Evolutionary conservation across 106 monocot genomes (phyloP), one percentile per base, ranked within the genome.

Genomic region (Allium sativum): DNA sequence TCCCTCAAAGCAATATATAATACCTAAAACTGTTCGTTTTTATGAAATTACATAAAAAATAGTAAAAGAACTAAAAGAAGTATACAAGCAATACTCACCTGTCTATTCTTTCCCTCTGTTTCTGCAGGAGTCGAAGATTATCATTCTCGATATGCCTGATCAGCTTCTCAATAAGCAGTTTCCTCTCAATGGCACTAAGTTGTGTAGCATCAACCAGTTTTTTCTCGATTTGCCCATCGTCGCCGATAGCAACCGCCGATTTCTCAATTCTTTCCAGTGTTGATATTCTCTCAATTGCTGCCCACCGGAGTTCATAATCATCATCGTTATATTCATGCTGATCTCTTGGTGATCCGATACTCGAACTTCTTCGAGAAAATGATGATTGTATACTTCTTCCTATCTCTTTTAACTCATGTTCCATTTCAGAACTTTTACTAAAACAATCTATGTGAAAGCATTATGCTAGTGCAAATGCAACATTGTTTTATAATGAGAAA

Each of bases 21-120:
- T 31, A 6, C 13, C 12, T 40, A 16, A 31, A 21, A 20, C 22
- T 3, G 4, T 67, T 50, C 18, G 62, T 65, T 66, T 70, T 76
- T 57, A 31, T 31, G 31, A 2, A 31, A 31, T 31, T 5, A 31
- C 5, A 31, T 31, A 31, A 31, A 31, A 31, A 5, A 31, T 0
- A 31, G 31, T 31, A 31, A 31, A 31, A 31, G 31, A 31, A 31
- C 31, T 31, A 31, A 31, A 31, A 31, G 31, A 31, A 31, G 1
- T 5, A 0, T 31, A 31, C 31, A 5, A 31, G 1, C 31, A 31
- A 31, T 31, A 31, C 44, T 69, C 68, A 84, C 89, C 78, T 68
- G 60, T 85, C 85, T 43, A 82, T 90, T 45, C 89, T 74, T 22
- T 84, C 78, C 59, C 78, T 81, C 44, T 82, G 89, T 63, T 76